phyloP scores from a whole-genome alignment of 140 eudicot genomes.

The Flaveria floridana region DNA sequence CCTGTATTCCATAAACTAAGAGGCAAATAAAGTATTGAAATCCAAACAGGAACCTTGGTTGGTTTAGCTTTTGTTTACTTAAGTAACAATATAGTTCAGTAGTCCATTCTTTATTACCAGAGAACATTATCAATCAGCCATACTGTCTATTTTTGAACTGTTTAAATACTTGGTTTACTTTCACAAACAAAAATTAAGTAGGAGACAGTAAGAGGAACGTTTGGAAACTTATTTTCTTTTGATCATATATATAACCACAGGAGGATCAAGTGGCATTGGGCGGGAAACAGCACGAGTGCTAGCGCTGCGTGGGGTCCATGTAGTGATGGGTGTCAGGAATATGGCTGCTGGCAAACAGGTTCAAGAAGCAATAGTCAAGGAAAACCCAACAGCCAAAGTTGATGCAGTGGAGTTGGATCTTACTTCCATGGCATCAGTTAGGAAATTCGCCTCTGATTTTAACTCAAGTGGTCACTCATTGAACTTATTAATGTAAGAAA shows the following conservation, averaged over 20 bases:
- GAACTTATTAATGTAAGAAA: slow-evolving; percentile 70
- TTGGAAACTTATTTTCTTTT: neutral
- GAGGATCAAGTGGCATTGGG: slow-evolving; percentile 87
- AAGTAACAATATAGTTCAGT: too few species aligned
- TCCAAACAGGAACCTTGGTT: too few species aligned
- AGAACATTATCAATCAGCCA: too few species aligned
- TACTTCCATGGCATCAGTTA: slow-evolving; percentile 66
- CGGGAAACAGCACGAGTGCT: slow-evolving; percentile 73
- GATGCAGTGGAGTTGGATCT: slow-evolving; percentile 82
- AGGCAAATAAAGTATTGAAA: too few species aligned
- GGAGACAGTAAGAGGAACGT: neutral
- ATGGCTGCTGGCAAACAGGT: slow-evolving; percentile 54
- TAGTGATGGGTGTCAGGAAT: slow-evolving; percentile 77
- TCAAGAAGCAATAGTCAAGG: slow-evolving; percentile 55
- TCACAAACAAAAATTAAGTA: neutral
- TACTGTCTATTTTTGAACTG: neutral
- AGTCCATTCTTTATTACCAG: too few species aligned
- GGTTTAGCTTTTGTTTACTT: too few species aligned
- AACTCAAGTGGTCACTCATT: slow-evolving; percentile 52
- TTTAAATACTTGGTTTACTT: neutral
- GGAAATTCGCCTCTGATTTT: slow-evolving; percentile 63
- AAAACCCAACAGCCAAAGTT: slow-evolving; percentile 66
- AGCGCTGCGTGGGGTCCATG: slow-evolving; percentile 77
- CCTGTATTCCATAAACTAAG: too few species aligned
- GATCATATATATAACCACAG: slow-evolving; percentile 31